Conservation (phyloP, 106 monocot species). For the Dendrobium nobile region DNA sequence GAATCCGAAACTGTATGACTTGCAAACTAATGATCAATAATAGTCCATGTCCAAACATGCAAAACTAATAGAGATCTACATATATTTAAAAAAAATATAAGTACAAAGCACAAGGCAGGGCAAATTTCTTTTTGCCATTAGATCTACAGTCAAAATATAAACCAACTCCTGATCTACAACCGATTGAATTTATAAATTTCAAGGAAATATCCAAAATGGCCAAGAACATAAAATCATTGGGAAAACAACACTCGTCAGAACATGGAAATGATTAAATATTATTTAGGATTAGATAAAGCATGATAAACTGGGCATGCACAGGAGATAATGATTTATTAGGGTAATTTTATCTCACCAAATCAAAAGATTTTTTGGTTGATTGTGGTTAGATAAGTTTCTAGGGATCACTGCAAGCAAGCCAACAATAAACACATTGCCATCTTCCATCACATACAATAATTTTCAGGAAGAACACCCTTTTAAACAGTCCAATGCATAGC, state of each 20-base stretch:
- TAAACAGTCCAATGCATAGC: not conserved
- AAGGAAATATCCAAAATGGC: not conserved
- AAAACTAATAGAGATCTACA: not conserved
- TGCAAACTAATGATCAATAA: constrained; percentile 5
- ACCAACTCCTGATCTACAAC: not conserved
- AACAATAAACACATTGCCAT: not conserved
- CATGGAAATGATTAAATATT: not conserved
- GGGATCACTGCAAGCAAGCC: not conserved
- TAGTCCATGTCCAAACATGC: not conserved
- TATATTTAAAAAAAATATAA: not conserved
- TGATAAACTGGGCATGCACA: not conserved
- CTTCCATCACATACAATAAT: not conserved
- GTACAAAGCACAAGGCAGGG: not conserved
- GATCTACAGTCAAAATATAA: not conserved
- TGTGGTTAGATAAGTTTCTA: no score
- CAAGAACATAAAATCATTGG: not conserved
- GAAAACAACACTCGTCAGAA: not conserved
- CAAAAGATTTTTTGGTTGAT: no score
- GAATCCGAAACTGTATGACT: not conserved
- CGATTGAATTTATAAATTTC: not conserved
- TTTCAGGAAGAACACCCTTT: not conserved
- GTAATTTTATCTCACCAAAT: no score
- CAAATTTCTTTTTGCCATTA: not conserved
- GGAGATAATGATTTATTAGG: not conserved
- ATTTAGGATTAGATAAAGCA: not conserved